Conservation (phyloP, 2,329 filamentous ascomycete genomes). For the Pseudopithomyces maydicus region DNA sequence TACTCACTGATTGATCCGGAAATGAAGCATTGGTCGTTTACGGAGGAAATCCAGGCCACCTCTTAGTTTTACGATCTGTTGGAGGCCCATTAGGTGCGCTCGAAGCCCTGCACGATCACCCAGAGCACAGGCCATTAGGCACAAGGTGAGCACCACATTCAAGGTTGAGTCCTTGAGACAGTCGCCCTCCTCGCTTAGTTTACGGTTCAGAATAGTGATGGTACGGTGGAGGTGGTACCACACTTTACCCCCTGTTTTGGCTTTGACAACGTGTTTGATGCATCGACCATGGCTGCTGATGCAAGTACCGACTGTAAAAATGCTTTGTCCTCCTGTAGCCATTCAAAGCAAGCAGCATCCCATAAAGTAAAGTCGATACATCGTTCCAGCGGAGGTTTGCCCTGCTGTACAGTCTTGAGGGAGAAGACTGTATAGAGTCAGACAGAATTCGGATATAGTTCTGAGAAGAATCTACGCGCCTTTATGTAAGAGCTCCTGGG, state of each 20-base stretch:
- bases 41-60: neutral
- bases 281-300: neutral
- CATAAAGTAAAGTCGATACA: neutral
- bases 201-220: neutral
- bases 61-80: neutral
- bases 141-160: neutral
- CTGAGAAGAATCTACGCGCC: neutral
- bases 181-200: neutral
- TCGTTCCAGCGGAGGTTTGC: neutral
- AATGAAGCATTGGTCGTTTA: constrained; percentile 1
- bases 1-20: neutral
- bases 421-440: neutral
- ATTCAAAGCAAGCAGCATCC: neutral
- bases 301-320: neutral
- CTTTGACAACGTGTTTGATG: neutral
- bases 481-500: neutral
- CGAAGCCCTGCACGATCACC: neutral
- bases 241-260: neutral
- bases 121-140: neutral
- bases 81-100: neutral
- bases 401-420: neutral
- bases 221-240: neutral
- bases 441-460: neutral
- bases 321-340: neutral
- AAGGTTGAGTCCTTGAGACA: neutral